Evolutionary conservation across 2,329 filamentous ascomycete species (phyloP).

Genomic region (Capronia coronata): DNA sequence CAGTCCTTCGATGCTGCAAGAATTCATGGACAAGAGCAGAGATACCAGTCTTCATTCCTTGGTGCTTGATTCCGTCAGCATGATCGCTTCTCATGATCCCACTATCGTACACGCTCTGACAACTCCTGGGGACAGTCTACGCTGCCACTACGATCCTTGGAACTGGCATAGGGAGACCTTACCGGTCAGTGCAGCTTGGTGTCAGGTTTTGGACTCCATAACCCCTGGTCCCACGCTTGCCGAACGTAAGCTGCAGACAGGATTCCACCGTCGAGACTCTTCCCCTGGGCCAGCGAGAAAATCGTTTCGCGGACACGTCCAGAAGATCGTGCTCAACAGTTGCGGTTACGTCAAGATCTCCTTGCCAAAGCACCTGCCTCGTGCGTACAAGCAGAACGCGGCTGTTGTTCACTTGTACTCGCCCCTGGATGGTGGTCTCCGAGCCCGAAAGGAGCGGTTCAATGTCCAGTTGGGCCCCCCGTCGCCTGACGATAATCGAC

Average conservation of each 20-base stretch:
- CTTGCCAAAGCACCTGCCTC: conserved; percentile 21
- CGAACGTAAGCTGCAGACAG: conserved; percentile 31
- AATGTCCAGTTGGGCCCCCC: background rate
- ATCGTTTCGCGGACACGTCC: conserved; percentile 33
- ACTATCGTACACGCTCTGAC: conserved; percentile 9
- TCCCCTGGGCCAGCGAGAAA: conserved; percentile 11
- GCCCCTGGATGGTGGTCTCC: conserved; percentile 19
- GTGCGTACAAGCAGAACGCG: conserved; percentile 36
- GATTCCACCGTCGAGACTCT: conserved; percentile 22
- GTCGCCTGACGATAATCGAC: too few relatives aligned
- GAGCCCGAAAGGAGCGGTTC: conserved; percentile 12
- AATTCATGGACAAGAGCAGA: conserved; percentile 47
- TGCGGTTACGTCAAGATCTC: conserved; percentile 52
- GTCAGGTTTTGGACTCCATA: conserved; percentile 44
- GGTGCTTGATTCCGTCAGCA: conserved; percentile 58
- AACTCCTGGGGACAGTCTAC: conserved; percentile 11
- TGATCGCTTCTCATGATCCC: conserved; percentile 44
- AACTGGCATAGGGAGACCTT: conserved; percentile 33
- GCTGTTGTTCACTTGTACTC: conserved; percentile 2
- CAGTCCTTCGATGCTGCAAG: conserved; percentile 51
- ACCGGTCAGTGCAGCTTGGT: conserved; percentile 46
- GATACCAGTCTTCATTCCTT: conserved; percentile 47
- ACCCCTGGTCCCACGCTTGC: conserved; percentile 44
- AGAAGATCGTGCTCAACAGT: conserved; percentile 49
- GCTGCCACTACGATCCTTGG: conserved; percentile 20